Evolutionary conservation across 1,284 basidiomycete genomes (phyloP).

Genomic region (Ceratobasidium sp.): DNA sequence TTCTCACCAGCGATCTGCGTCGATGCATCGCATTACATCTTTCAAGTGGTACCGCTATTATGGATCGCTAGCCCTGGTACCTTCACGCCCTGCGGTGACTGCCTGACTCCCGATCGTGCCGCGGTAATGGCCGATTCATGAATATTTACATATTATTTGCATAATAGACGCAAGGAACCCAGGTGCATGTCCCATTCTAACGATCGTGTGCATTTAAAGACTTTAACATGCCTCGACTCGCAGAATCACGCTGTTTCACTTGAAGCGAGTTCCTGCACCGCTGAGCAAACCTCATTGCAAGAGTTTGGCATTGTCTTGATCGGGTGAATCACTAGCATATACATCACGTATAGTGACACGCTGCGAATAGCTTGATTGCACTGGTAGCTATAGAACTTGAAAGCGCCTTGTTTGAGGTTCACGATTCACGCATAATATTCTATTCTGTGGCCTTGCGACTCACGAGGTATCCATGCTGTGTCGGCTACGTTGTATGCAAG

Average conservation of each 20-base stretch:
- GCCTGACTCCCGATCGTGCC: slow-evolving; percentile 9
- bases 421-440: not conserved
- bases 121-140: slow-evolving; percentile 11
- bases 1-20: not conserved
- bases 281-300: not conserved
- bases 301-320: not conserved
- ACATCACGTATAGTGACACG: not conserved
- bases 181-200: not conserved
- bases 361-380: not conserved
- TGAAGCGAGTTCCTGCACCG: no score
- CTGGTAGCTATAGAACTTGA: not conserved
- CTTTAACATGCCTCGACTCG: not conserved
- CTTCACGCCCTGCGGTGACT: not conserved
- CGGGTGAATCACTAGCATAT: not conserved
- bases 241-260: not conserved
- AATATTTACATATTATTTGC: slow-evolving; percentile 34
- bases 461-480: not conserved
- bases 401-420: slow-evolving; percentile 10
- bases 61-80: slow-evolving; percentile 9
- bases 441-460: not conserved
- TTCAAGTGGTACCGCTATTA: not conserved
- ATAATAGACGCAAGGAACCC: slow-evolving; percentile 18
- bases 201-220: not conserved
- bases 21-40: slow-evolving; percentile 16
- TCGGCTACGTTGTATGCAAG: not conserved